These are phyloP conservation scores for Marvania coccoides DNA, from an alignment of 139 green algal genomes.

Conservation along the genomic window DNA sequence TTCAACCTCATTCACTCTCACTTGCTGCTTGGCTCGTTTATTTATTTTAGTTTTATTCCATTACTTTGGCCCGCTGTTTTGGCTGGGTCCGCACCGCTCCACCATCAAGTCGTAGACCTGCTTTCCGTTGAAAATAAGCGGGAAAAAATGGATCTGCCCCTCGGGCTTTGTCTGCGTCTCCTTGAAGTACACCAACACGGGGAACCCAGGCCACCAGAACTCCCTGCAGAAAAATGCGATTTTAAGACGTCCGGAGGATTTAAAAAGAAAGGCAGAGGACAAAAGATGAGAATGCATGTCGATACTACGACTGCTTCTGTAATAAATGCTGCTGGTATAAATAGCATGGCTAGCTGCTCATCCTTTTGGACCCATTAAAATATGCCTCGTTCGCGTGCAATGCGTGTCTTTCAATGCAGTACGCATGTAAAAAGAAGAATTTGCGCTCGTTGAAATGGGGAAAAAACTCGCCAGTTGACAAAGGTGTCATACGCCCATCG, in stretches of 20 bases:
- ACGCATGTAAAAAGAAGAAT: background rate
- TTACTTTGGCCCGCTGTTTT: constrained; percentile 50
- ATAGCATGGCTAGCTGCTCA: too few species aligned
- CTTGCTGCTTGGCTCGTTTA: too few species aligned
- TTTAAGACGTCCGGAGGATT: background rate
- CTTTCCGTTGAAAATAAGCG: constrained; percentile 84
- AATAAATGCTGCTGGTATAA: too few species aligned
- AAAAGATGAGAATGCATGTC: too few species aligned
- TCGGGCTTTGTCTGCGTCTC: constrained; percentile 96
- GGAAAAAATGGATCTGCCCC: constrained; percentile 97
- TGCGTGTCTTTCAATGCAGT: too few species aligned
- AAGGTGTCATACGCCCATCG: constrained; percentile 77
- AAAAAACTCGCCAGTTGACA: constrained; percentile 69
- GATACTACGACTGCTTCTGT: too few species aligned
- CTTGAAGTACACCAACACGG: constrained; percentile 97
- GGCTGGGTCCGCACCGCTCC: constrained; percentile 64
- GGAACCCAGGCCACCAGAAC: constrained; percentile 91
- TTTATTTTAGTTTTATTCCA: too few species aligned
- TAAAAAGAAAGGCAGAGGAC: background rate
- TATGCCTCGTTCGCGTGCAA: too few species aligned
- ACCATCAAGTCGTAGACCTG: constrained; percentile 83
- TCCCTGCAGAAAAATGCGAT: constrained; percentile 69
- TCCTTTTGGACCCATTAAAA: too few species aligned
- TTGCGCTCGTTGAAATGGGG: background rate
- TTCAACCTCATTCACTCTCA: too few species aligned